These are phyloP conservation scores for Chamaenerion angustifolium DNA, from an alignment of 345 rosid species.

Conservation along the genomic window DNA sequence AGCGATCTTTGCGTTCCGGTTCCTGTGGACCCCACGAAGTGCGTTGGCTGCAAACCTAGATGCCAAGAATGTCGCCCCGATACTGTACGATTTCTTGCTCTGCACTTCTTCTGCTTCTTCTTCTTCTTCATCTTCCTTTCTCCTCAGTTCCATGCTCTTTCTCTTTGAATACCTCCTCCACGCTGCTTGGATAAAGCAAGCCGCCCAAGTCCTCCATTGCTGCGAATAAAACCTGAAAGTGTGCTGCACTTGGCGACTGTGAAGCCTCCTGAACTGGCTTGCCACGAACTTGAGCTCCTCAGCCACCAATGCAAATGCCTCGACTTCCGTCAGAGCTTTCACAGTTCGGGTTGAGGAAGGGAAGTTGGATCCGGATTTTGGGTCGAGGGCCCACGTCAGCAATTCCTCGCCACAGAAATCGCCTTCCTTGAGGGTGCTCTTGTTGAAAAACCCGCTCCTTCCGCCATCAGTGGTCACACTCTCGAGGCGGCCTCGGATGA, in stretches of 20 bases:
- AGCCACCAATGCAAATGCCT: slow-evolving; percentile 76
- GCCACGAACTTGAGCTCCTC: slow-evolving; percentile 95
- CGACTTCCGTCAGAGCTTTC: slow-evolving; percentile 71
- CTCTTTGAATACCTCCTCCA: slow-evolving; percentile 82
- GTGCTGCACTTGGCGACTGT: slow-evolving; percentile 92
- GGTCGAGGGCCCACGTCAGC: slow-evolving; percentile 95
- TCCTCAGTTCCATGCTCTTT: slow-evolving; percentile 58
- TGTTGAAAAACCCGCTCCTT: slow-evolving; percentile 89
- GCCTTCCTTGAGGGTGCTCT: slow-evolving; percentile 67
- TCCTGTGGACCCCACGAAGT: slow-evolving; percentile 70
- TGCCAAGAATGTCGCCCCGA: slow-evolving; percentile 85
- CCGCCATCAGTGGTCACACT: slow-evolving; percentile 95
- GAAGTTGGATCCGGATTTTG: slow-evolving; percentile 71
- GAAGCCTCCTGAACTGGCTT: slow-evolving; percentile 82
- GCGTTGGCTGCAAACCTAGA: slow-evolving; percentile 87
- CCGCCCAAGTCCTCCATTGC: slow-evolving; percentile 99
- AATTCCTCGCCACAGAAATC: slow-evolving; percentile 97
- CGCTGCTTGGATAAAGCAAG: slow-evolving; percentile 90
- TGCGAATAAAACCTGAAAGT: slow-evolving; percentile 93
- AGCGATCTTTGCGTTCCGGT: slow-evolving; percentile 57
- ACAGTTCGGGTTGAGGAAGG: slow-evolving; percentile 98
- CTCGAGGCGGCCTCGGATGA: slow-evolving; percentile 90
- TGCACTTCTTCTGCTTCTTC: slow-evolving; percentile 38
- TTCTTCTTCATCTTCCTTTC: slow-evolving; percentile 53
- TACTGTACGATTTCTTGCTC: slow-evolving; percentile 42